A percentile compares a stretch with the other conserved stretches of the same genome.
phyloP scores from a whole-genome alignment of 148 eudicot species.

The Chenopodium quinoa region DNA sequence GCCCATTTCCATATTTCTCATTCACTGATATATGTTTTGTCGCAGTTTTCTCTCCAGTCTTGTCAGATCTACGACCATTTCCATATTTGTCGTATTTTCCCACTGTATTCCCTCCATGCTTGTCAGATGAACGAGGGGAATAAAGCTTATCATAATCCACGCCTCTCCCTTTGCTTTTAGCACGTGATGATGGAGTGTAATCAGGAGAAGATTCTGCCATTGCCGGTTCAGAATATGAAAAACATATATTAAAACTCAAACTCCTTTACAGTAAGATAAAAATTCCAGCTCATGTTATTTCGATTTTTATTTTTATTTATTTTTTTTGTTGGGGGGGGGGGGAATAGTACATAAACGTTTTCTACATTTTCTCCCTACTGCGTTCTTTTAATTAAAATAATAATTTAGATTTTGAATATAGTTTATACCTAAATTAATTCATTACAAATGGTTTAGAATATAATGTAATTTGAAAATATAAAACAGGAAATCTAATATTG shows the following conservation, averaged over 20 bases:
- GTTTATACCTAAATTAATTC: too few species aligned
- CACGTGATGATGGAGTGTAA: constrained; percentile 29
- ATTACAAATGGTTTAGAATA: too few species aligned
- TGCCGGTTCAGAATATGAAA: background rate
- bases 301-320: too few species aligned
- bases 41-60: constrained; percentile 22
- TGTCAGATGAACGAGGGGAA: constrained; percentile 18
- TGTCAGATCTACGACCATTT: constrained; percentile 11
- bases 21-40: constrained; percentile 8
- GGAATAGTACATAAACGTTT: too few species aligned
- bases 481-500: too few species aligned
- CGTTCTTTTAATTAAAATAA: too few species aligned
- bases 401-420: too few species aligned
- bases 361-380: too few species aligned
- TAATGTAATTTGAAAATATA: too few species aligned
- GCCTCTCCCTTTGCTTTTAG: constrained; percentile 34
- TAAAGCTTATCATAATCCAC: constrained; percentile 26
- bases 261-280: too few species aligned
- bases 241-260: background rate
- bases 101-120: background rate
- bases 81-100: background rate
- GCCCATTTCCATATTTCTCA: background rate
- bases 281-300: too few species aligned
- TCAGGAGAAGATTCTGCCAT: constrained; percentile 55
- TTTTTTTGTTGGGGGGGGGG: too few species aligned